Evolutionary conservation across 257 asterid genomes (phyloP).

Genomic region (Penstemon barbatus): DNA sequence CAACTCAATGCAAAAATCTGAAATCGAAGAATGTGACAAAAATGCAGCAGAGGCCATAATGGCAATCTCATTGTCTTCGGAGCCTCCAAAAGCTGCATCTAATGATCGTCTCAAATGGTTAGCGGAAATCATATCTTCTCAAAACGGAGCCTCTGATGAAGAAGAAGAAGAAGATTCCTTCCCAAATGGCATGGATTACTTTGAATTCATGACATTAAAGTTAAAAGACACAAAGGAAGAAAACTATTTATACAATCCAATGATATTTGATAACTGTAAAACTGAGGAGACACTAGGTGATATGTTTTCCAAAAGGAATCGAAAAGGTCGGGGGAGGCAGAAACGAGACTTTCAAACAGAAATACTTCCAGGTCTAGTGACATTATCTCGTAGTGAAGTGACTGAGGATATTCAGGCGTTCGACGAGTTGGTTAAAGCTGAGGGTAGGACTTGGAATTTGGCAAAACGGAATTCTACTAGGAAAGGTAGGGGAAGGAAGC

Average conservation of each 20-base stretch:
- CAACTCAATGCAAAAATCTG: slow-evolving; percentile 14
- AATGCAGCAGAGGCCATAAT: slow-evolving; percentile 73
- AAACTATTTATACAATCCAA: slow-evolving; percentile 23
- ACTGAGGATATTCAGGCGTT: slow-evolving; percentile 69
- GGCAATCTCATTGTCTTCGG: slow-evolving; percentile 39
- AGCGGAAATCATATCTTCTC: slow-evolving; percentile 49
- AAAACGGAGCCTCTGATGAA: slow-evolving; percentile 3
- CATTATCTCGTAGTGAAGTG: slow-evolving; percentile 63
- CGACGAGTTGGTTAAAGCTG: slow-evolving; percentile 50
- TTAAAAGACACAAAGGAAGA: slow-evolving; percentile 53
- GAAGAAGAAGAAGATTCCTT: slow-evolving; percentile 36
- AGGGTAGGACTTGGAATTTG: slow-evolving; percentile 32
- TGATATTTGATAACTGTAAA: slow-evolving; percentile 17
- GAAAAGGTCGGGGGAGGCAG: slow-evolving; percentile 60
- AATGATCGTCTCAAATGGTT: slow-evolving; percentile 53
- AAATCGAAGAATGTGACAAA: slow-evolving; percentile 42
- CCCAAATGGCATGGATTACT: slow-evolving; percentile 60
- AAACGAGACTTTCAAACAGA: slow-evolving; percentile 66
- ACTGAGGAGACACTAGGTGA: slow-evolving; percentile 32
- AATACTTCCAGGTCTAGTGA: slow-evolving; percentile 61
- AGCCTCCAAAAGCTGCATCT: slow-evolving; percentile 26
- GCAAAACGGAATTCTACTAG: slow-evolving; percentile 31
- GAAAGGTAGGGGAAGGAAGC: slow-evolving; percentile 46
- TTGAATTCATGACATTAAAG: slow-evolving; percentile 64
- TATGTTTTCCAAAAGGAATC: slow-evolving; percentile 33